Evolutionary conservation across 2,329 filamentous ascomycete genomes (phyloP).

Genomic region (Paecilomyces variotii): DNA sequence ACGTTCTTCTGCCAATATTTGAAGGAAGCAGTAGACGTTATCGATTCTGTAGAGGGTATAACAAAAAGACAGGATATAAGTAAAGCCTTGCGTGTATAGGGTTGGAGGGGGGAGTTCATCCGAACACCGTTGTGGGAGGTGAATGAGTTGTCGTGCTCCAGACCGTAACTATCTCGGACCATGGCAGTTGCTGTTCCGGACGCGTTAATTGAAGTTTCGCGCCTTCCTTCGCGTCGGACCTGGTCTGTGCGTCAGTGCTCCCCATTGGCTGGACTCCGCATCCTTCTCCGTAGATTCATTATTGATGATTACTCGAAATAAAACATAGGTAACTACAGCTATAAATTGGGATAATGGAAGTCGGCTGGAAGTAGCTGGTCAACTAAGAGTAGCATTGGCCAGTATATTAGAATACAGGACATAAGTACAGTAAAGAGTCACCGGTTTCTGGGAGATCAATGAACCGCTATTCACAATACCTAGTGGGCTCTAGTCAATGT

Average conservation of each 20-base stretch:
- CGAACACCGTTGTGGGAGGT: neutral
- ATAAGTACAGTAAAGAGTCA: too few species aligned
- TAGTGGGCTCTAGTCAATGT: too few species aligned
- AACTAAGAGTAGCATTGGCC: too few species aligned
- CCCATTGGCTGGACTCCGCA: conserved; percentile 11
- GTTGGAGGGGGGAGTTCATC: neutral
- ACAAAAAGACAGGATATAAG: neutral
- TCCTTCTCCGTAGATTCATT: too few species aligned
- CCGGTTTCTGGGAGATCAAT: too few species aligned
- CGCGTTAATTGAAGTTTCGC: conserved; percentile 16
- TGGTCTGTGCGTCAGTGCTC: neutral
- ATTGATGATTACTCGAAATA: too few species aligned
- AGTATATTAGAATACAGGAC: too few species aligned
- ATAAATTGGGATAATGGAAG: too few species aligned
- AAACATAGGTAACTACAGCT: too few species aligned
- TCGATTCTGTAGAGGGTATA: neutral
- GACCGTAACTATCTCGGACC: neutral
- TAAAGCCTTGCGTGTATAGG: neutral
- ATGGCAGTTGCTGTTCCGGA: conserved; percentile 2
- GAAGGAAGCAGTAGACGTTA: neutral
- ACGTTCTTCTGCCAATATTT: neutral
- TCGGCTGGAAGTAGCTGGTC: too few species aligned
- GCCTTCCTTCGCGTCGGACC: conserved; percentile 1
- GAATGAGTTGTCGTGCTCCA: neutral
- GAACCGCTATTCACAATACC: too few species aligned